Percentiles rank a stretch among this genome's conserved stretches.
Conservation (phyloP, 148 eudicot species). For the Dysphania ambrosioides region DNA sequence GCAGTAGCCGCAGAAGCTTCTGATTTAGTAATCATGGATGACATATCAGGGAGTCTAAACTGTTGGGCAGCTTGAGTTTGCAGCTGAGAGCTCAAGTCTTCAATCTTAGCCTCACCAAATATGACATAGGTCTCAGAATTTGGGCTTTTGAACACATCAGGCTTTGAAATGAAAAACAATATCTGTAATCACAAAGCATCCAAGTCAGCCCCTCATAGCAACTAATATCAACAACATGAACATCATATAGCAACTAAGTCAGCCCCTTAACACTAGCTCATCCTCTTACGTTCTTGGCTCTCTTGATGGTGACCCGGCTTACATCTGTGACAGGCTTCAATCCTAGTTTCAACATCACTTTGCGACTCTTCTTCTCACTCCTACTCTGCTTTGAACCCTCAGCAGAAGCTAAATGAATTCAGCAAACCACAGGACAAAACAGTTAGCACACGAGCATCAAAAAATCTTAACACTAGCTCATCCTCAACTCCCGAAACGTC, state of each 20-base stretch:
- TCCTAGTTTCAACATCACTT: constrained; percentile 89
- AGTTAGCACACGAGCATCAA: not conserved
- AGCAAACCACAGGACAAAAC: not conserved
- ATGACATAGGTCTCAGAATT: constrained; percentile 77
- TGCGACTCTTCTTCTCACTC: constrained; percentile 92
- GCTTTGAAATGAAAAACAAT: constrained; percentile 72
- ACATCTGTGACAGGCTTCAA: constrained; percentile 89
- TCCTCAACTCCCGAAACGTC: not conserved
- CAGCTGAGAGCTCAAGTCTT: constrained; percentile 87
- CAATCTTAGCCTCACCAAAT: constrained; percentile 83
- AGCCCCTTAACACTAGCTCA: not conserved
- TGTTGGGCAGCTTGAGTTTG: constrained; percentile 93
- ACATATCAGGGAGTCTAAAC: constrained; percentile 72
- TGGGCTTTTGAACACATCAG: constrained; percentile 84
- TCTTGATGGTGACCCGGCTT: constrained; percentile 84
- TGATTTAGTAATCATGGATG: constrained; percentile 53
- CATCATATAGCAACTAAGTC: no score
- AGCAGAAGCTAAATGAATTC: constrained; percentile 36
- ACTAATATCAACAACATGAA: not conserved
- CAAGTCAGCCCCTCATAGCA: not conserved
- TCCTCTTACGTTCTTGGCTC: constrained; percentile 62
- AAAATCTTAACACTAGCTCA: not conserved
- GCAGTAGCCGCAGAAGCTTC: constrained; percentile 44
- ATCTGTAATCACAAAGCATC: constrained; percentile 37
- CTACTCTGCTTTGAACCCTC: constrained; percentile 81